Base-by-base conservation (phyloP, 2,329 filamentous ascomycete genomes). In the Emericellopsis cladophorae region DNA sequence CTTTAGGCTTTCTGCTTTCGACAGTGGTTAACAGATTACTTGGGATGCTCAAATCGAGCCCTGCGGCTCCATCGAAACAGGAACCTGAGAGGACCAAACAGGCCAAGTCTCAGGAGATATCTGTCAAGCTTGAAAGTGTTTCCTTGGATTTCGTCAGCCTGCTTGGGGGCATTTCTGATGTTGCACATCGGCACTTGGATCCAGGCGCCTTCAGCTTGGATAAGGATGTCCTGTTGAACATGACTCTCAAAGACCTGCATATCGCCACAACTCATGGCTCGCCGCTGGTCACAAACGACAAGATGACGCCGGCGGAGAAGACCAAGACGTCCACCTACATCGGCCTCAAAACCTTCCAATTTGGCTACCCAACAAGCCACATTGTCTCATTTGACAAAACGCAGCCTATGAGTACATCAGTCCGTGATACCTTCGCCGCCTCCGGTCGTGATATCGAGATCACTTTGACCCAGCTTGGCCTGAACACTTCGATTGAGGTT, bases 321-420 rank as follows among this genome's bases (percentile, higher is more conserved):
- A 22, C 46, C 2, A 40, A 40, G 11, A 36, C 43, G 12, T 37
- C 43, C 4, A 64, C 52, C 5, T 66, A 56, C 33, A 49, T 78
- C 10, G 61, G 68, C 35, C 50, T 81, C 2, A 65, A 74, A 46
- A 75, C 73, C 45, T 74, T 83, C 49, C 65, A 64, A 0, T 76
- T 83, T 48, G 77, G 78, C 1, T 81, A 82, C 51, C 66, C 68
- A 2, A 65, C 74, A 45, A 75, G 74, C 32, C 71, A 78, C 42
- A 79, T 83, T 31, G 46, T 83, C 31, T 79, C 73, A 2, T 82
- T 83, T 45, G 72, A 80, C 47, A 66, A 68, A 32, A 66, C 64
- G 15, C 60, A 68, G 31, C 71, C 74, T 37, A 71, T 79, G 68
- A 70, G 68, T 31, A 66, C 72, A 23, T 82, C 77, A 2, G 66